phyloP scores from a whole-genome alignment of 2,329 filamentous ascomycete species.

The Neurospora sp. region DNA sequence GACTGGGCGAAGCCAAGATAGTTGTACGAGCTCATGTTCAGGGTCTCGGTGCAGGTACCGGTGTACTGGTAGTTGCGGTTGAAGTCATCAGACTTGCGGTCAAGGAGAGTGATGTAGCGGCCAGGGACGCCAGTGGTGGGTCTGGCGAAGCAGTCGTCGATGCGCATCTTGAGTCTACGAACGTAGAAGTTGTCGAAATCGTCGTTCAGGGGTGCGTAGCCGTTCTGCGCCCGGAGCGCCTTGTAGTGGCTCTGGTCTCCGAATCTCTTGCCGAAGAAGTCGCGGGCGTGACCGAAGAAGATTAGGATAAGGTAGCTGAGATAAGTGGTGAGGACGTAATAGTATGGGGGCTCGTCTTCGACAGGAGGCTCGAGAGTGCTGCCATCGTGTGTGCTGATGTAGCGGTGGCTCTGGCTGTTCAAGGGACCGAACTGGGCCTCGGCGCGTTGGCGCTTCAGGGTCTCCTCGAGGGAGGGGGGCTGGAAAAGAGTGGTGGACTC shows the following conservation, averaged over 20 bases:
- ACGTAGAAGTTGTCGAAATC: conserved; percentile 99
- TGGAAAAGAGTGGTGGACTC: conserved; percentile 76
- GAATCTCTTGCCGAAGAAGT: conserved; percentile 97
- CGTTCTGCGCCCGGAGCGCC: conserved; percentile 72
- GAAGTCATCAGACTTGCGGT: conserved; percentile 83
- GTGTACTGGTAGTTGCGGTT: conserved; percentile 85
- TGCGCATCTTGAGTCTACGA: conserved; percentile 79
- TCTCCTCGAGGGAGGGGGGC: conserved; percentile 77
- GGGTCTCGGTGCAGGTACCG: conserved; percentile 83
- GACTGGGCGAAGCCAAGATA: conserved; percentile 98
- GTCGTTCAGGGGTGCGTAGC: conserved; percentile 90
- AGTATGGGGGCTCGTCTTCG: conserved; percentile 94
- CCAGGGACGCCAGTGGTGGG: conserved; percentile 90
- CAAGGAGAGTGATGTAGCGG: conserved; percentile 84
- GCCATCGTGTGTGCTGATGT: conserved; percentile 81
- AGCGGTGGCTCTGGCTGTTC: conserved; percentile 69
- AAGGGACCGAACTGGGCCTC: conserved; percentile 91
- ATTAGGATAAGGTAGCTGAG: conserved; percentile 96
- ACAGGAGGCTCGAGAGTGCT: conserved; percentile 71
- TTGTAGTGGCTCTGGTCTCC: conserved; percentile 72
- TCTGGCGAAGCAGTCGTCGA: conserved; percentile 94
- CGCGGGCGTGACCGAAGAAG: conserved; percentile 85
- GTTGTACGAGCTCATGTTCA: conserved; percentile 99
- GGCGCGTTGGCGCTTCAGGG: conserved; percentile 61
- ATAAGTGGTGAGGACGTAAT: conserved; percentile 94